phyloP scores from a whole-genome alignment of 805 yeast species.

The Sungouiozyma intestinalis region DNA sequence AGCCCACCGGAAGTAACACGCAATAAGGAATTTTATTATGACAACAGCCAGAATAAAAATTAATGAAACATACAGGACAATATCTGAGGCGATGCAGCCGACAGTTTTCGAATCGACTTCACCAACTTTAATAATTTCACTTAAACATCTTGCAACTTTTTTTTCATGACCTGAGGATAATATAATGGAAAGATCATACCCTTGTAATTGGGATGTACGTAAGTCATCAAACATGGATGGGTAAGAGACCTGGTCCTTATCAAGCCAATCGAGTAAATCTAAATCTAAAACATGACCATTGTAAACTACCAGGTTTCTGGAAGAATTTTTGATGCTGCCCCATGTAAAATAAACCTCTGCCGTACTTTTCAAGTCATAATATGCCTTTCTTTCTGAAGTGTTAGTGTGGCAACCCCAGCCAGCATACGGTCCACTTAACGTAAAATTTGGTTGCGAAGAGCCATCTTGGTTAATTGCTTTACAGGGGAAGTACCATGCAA shows the following conservation, averaged over 20 bases:
- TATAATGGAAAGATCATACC: conserved; percentile 73
- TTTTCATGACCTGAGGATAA: conserved; percentile 55
- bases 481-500: conserved; percentile 98
- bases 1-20: conserved; percentile 84
- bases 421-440: conserved; percentile 44
- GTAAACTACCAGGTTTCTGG: conserved; percentile 75
- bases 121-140: conserved; percentile 84
- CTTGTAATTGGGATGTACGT: conserved; percentile 43
- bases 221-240: conserved; percentile 64
- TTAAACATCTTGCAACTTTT: conserved; percentile 67
- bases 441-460: conserved; percentile 52
- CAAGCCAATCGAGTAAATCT: conserved; percentile 65
- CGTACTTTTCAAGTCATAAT: conserved; percentile 44
- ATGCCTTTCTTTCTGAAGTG: conserved; percentile 53
- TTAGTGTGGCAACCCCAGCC: conserved; percentile 94
- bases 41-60: conserved; percentile 80
- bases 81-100: conserved; percentile 87
- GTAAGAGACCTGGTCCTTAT: conserved; percentile 53
- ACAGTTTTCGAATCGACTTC: conserved; percentile 78
- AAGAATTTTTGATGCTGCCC: conserved; percentile 64
- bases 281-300: conserved; percentile 85
- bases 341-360: conserved; percentile 86
- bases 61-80: conserved; percentile 72
- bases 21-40: conserved; percentile 64
- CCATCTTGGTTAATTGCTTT: conserved; percentile 62